Evolutionary conservation across 2,329 filamentous ascomycete species (phyloP), one percentile per base, ranked within the genome.

Genomic region (Phoma sp.): DNA sequence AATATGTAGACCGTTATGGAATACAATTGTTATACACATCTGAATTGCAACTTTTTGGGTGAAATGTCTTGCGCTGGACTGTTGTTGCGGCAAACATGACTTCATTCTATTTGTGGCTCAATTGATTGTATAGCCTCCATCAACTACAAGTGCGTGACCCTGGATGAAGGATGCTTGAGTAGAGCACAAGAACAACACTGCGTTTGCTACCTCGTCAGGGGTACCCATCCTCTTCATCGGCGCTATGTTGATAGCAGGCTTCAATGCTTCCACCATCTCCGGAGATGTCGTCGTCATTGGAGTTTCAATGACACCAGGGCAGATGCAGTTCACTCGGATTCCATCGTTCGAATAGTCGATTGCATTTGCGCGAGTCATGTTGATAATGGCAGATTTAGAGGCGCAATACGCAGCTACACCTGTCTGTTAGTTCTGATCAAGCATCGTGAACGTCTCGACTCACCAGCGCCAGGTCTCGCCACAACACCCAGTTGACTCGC

Each of bases 311-410:
- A 79, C 81, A 10, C 78, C 75, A 0, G 84, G 84, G 55, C 84
- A 86, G 35, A 87, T 80, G 17, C 82, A 84, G 61, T 87, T 87
- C 60, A 87, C 81, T 44, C 84, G 78, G 48, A 87, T 85, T 1
- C 47, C 55, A 39, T 69, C 55, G 4, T 65, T 61, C 2, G 83
- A 81, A 62, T 85, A 85, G 59, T 86, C 81, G 19, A 85, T 84
- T 1, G 82, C 83, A 59, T 85, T 84, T 0, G 81, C 76, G 6
- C 80, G 74, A 0, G 84, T 86, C 79, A 87, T 79, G 21, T 80
- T 82, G 44, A 86, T 81, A 2, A 86, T 78, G 0, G 84, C 84
- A 13, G 83, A 80, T 58, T 87, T 87, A 4, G 82, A 85, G 0
- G 80, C 81, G 49, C 81, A 85, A 57, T 86, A 86, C 1, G 82